Evolutionary conservation across 2,329 filamentous ascomycete species (phyloP).

Genomic region (Botrytis cinerea): DNA sequence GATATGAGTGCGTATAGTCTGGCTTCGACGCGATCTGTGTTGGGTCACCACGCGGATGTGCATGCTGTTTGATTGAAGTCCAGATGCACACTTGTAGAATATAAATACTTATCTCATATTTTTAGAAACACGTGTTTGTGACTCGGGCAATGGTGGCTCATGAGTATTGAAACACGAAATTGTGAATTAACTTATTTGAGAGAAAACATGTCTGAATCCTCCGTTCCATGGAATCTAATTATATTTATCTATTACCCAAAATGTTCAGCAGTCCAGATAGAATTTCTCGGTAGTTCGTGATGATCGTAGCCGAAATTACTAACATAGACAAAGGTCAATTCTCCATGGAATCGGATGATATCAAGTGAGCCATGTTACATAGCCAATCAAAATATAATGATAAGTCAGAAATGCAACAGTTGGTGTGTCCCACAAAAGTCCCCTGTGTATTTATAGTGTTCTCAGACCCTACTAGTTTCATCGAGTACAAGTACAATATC

Average conservation of each 20-base stretch:
- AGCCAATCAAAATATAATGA: not conserved
- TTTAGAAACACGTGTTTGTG: not conserved
- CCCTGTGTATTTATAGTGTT: not conserved
- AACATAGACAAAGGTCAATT: not conserved
- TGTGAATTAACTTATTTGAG: not conserved
- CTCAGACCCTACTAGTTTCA: not conserved
- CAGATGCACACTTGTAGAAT: not conserved
- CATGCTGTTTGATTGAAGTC: not conserved
- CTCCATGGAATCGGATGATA: not conserved
- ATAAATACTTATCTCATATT: not conserved
- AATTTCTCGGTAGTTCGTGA: not conserved
- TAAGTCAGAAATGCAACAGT: not conserved
- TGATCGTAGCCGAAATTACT: not conserved
- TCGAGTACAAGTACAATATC: not conserved
- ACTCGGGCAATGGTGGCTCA: not conserved
- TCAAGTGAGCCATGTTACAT: not conserved
- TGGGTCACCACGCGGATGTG: not conserved
- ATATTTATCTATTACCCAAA: not conserved
- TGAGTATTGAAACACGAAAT: not conserved
- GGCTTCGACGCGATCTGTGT: slow-evolving; percentile 40
- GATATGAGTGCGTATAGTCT: slow-evolving; percentile 55
- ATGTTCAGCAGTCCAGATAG: not conserved
- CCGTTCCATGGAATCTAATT: not conserved
- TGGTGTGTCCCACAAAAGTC: not conserved
- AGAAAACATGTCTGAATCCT: not conserved